A percentile compares a stretch with the other conserved stretches of the same genome.
Evolutionary conservation across 2,329 filamentous ascomycete species (phyloP).

Genomic region (Aspergillus vadensis): DNA sequence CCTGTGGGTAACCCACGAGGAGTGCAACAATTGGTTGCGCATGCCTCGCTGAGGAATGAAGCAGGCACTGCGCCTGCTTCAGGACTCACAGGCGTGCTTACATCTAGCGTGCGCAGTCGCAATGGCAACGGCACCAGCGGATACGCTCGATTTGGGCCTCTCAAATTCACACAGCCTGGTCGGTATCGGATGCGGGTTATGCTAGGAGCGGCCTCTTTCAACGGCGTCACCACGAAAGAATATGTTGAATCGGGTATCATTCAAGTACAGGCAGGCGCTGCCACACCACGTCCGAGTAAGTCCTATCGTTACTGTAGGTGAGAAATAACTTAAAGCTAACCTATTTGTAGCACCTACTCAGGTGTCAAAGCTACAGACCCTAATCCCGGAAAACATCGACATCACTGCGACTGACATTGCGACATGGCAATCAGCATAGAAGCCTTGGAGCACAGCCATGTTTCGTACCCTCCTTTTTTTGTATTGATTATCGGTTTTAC

Average conservation of each 20-base stretch:
- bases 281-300: constrained; percentile 34
- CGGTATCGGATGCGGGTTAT: constrained; percentile 36
- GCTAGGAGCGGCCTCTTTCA: constrained; percentile 30
- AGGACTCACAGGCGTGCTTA: constrained; percentile 31
- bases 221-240: constrained; percentile 33
- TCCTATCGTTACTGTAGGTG: constrained; percentile 11
- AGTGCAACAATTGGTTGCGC: constrained; percentile 33
- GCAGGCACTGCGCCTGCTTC: constrained; percentile 21
- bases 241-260: constrained; percentile 35
- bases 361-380: constrained; percentile 26
- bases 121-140: constrained; percentile 32
- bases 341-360: constrained; percentile 27
- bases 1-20: constrained; percentile 29
- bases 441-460: background rate
- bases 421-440: constrained; percentile 27
- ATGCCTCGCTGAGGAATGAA: constrained; percentile 32
- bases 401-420: constrained; percentile 35
- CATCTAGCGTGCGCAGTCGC: constrained; percentile 37
- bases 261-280: constrained; percentile 31
- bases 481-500: background rate
- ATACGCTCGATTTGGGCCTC: constrained; percentile 31
- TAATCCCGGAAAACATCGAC: constrained; percentile 35
- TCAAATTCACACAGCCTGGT: constrained; percentile 33
- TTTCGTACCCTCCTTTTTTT: background rate
- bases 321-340: constrained; percentile 16